phyloP scores from a whole-genome alignment of 257 asterid species.

The Paulownia fortunei region DNA sequence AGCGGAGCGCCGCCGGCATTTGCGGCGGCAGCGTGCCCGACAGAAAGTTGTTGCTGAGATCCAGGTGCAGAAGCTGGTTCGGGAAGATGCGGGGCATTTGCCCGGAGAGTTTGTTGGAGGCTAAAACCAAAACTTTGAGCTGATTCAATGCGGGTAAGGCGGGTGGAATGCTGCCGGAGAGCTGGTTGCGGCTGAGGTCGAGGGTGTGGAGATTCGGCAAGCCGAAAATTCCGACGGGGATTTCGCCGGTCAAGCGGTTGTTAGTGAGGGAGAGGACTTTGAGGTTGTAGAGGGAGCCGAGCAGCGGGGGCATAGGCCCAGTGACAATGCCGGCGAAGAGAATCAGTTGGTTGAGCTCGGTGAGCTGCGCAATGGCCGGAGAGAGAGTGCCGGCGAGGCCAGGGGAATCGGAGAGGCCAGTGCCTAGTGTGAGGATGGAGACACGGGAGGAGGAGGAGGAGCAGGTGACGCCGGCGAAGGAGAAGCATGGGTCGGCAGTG shows the following conservation, averaged over 20 bases:
- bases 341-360: slow-evolving; percentile 63
- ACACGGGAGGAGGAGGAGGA: slow-evolving; percentile 43
- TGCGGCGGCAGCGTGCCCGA: slow-evolving; percentile 53
- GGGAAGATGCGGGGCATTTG: slow-evolving; percentile 48
- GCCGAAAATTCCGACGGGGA: slow-evolving; percentile 48
- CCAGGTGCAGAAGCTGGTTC: slow-evolving; percentile 59
- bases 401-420: slow-evolving; percentile 73
- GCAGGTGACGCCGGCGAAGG: slow-evolving; percentile 76
- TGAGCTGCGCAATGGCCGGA: slow-evolving; percentile 48
- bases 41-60: slow-evolving; percentile 55
- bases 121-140: slow-evolving; percentile 54
- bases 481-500: slow-evolving; percentile 63
- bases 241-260: slow-evolving; percentile 64
- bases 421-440: slow-evolving; percentile 58
- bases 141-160: slow-evolving; percentile 12
- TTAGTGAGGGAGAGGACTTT: slow-evolving; percentile 62
- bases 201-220: slow-evolving; percentile 71
- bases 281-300: slow-evolving; percentile 54
- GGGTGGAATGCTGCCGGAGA: slow-evolving; percentile 55
- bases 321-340: slow-evolving; percentile 82
- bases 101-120: slow-evolving; percentile 56
- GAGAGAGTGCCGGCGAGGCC: slow-evolving; percentile 75
- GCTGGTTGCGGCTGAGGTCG: slow-evolving; percentile 69
- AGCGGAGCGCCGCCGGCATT: slow-evolving; percentile 64
- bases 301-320: slow-evolving; percentile 59